Percentiles rank a stretch among this genome's conserved stretches.
Conservation (phyloP, 257 asterid genomes). For the Nemophila menziesii region DNA sequence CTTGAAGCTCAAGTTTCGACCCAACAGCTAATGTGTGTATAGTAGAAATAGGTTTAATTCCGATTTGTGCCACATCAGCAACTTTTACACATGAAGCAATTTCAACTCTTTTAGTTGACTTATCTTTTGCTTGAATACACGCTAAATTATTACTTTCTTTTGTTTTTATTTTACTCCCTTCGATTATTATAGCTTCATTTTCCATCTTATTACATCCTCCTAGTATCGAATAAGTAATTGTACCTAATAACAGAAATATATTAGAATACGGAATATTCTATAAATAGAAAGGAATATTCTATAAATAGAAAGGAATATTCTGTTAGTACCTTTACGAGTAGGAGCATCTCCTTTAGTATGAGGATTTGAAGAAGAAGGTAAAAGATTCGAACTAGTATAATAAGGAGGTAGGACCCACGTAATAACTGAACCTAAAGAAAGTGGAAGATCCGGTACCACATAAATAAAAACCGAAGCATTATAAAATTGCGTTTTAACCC, state of each 20-base stretch:
- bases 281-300: no score
- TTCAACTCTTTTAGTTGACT: constrained; percentile 65
- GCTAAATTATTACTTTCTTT: constrained; percentile 49
- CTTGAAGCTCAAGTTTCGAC: constrained; percentile 43
- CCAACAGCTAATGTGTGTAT: constrained; percentile 53
- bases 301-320: no score
- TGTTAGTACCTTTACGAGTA: constrained; percentile 42
- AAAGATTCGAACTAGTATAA: constrained; percentile 59
- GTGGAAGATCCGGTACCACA: constrained; percentile 77
- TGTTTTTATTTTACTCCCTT: constrained; percentile 56
- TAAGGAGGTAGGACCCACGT: constrained; percentile 87
- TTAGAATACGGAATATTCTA: no score
- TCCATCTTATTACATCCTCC: constrained; percentile 28
- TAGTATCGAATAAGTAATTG: constrained; percentile 53
- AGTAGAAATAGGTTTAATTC: constrained; percentile 34
- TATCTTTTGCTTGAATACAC: constrained; percentile 72
- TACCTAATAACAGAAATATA: no score
- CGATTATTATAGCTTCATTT: constrained; percentile 37
- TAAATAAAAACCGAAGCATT: constrained; percentile 43
- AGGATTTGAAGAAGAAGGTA: constrained; percentile 43
- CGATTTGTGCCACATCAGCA: constrained; percentile 71
- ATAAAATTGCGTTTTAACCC: constrained; percentile 30
- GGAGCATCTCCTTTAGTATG: constrained; percentile 33
- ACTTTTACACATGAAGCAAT: constrained; percentile 77
- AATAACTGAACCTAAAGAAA: constrained; percentile 59